phyloP scores from a whole-genome alignment of 176 grass and related monocot genomes.

The Cenchrus fungigraminus region DNA sequence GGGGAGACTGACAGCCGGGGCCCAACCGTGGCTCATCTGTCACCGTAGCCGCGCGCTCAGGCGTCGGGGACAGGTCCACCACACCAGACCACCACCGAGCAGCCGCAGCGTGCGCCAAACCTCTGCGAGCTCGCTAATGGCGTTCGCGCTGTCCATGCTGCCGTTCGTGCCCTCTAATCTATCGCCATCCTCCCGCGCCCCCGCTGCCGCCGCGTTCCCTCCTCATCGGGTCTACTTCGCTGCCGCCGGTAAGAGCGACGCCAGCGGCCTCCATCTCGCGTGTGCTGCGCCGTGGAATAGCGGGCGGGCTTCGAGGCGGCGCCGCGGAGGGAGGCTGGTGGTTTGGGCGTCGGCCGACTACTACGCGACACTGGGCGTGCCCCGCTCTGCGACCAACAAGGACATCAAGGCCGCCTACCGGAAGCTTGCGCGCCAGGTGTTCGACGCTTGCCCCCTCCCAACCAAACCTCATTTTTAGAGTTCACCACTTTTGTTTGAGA shows the following conservation, averaged over 20 bases:
- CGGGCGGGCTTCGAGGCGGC: constrained; percentile 35
- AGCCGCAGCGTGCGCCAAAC: background rate
- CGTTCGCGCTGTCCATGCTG: constrained; percentile 66
- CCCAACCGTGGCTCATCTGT: constrained; percentile 12
- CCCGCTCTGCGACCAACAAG: constrained; percentile 74
- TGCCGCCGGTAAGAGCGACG: constrained; percentile 28
- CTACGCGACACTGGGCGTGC: constrained; percentile 82
- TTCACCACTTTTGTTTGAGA: background rate
- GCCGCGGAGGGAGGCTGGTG: constrained; percentile 41
- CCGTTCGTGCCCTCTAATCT: constrained; percentile 58
- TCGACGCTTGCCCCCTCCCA: constrained; percentile 35
- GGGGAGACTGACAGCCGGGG: constrained; percentile 22
- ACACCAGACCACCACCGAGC: background rate
- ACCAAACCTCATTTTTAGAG: background rate
- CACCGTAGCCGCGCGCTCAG: constrained; percentile 29
- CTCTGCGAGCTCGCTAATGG: constrained; percentile 58
- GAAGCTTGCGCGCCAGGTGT: constrained; percentile 92
- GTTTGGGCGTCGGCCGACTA: constrained; percentile 82
- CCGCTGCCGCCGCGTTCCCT: constrained; percentile 33
- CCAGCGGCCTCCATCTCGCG: constrained; percentile 32
- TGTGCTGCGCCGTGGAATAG: constrained; percentile 43
- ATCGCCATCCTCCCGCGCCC: constrained; percentile 26
- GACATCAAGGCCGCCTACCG: constrained; percentile 97
- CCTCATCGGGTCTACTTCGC: constrained; percentile 27
- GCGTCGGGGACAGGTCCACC: constrained; percentile 7